Evolutionary conservation across 2,329 filamentous ascomycete species (phyloP).

Genomic region (Simplicillium aogashimaense): DNA sequence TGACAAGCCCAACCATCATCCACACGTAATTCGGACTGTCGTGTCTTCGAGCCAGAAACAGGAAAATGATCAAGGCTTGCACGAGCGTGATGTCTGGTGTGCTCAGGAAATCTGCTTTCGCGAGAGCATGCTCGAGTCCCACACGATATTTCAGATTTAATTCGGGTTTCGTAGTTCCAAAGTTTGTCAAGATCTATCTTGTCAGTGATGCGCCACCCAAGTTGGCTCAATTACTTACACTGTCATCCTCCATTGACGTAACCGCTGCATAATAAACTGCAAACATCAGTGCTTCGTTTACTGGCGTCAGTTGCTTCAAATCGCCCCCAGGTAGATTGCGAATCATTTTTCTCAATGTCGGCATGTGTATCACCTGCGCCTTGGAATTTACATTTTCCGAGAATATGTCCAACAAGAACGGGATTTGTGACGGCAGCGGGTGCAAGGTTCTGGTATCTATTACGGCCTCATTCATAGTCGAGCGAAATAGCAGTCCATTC

Average conservation of each 20-base stretch:
- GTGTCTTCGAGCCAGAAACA: slow-evolving; percentile 40
- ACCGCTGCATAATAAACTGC: slow-evolving; percentile 47
- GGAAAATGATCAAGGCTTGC: slow-evolving; percentile 51
- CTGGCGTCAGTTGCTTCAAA: slow-evolving; percentile 21
- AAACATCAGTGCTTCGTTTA: slow-evolving; percentile 44
- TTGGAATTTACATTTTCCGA: slow-evolving; percentile 39
- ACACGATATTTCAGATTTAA: slow-evolving; percentile 38
- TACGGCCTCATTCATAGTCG: slow-evolving; percentile 17
- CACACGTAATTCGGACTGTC: slow-evolving; percentile 47
- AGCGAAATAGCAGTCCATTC: slow-evolving; percentile 40
- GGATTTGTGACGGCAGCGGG: slow-evolving; percentile 44
- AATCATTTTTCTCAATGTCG: slow-evolving; percentile 27
- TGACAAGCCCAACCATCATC: slow-evolving; percentile 54
- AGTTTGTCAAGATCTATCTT: slow-evolving; percentile 35
- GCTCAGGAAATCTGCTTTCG: slow-evolving; percentile 51
- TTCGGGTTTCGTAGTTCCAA: slow-evolving; percentile 35
- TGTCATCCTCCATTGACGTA: slow-evolving; percentile 46
- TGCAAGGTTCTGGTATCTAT: slow-evolving; percentile 22
- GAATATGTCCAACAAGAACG: slow-evolving; percentile 40
- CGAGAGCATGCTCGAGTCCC: slow-evolving; percentile 48
- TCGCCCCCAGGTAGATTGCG: slow-evolving; percentile 22
- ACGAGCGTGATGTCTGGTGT: slow-evolving; percentile 48
- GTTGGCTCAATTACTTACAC: slow-evolving; percentile 25
- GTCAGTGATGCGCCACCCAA: not conserved
- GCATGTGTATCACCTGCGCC: slow-evolving; percentile 33